A percentile compares a stretch with the other conserved stretches of the same genome.
Evolutionary conservation across 2,329 filamentous ascomycete genomes (phyloP).

Genomic region (Nemania bipapillata): DNA sequence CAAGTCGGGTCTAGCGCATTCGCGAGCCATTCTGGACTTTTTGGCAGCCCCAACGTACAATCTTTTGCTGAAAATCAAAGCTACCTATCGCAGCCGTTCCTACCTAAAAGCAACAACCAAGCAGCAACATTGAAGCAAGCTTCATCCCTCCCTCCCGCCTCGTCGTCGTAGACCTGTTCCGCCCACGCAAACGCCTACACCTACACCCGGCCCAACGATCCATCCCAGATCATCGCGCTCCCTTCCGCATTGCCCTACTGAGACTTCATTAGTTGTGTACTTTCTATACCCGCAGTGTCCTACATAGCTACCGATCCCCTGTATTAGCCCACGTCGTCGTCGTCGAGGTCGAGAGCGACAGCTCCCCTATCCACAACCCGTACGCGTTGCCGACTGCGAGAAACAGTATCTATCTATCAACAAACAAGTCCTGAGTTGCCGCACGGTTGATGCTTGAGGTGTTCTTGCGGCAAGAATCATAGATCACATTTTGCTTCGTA

Average conservation of each 20-base stretch:
- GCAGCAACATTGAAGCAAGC: slow-evolving; percentile 32
- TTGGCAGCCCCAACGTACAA: slow-evolving; percentile 32
- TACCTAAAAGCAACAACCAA: slow-evolving; percentile 35
- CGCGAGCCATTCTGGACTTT: slow-evolving; percentile 32
- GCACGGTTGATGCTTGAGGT: slow-evolving; percentile 4
- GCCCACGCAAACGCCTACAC: slow-evolving; percentile 28
- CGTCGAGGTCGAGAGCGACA: slow-evolving; percentile 9
- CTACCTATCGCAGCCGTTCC: slow-evolving; percentile 37
- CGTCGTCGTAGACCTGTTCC: slow-evolving; percentile 19
- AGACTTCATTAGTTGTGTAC: slow-evolving; percentile 38
- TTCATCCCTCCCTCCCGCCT: slow-evolving; percentile 25
- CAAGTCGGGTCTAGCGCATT: slow-evolving; percentile 14
- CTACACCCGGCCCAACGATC: slow-evolving; percentile 4
- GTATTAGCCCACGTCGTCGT: slow-evolving; percentile 20
- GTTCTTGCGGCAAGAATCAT: slow-evolving; percentile 21
- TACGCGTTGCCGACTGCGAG: slow-evolving; percentile 29
- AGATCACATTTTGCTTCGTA: slow-evolving; percentile 27
- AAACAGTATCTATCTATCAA: neutral
- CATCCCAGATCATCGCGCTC: slow-evolving; percentile 25
- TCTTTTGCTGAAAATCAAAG: slow-evolving; percentile 40
- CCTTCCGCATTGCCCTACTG: slow-evolving; percentile 11
- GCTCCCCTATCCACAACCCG: slow-evolving; percentile 33
- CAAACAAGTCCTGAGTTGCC: slow-evolving; percentile 10
- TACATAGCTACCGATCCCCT: slow-evolving; percentile 18
- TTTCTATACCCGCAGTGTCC: slow-evolving; percentile 39